Base-by-base conservation (phyloP, 129 eudicot genomes). In the Pittosporum tobira region DNA sequence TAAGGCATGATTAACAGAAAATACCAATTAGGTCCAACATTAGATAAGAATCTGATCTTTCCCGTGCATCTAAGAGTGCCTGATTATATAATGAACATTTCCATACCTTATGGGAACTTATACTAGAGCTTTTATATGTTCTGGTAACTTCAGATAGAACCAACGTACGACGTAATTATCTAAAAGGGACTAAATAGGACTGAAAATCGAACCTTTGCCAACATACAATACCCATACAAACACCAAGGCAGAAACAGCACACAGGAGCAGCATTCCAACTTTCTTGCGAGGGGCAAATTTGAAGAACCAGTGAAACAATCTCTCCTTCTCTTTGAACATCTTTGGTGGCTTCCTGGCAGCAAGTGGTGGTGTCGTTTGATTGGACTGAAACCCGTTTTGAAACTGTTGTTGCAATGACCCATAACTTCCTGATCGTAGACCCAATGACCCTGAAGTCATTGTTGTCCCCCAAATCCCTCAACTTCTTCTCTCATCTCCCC, bases 391-490 rank as follows among this genome's bases (percentile, higher is more conserved):
- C 55, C 42, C 66, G 72, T 59, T 85, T 53, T 83, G 95, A 28
- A 77, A 63, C 54, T 80, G 98, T 42, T 75, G 88, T 66, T 79
- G 95, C 73, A 86, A 81, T 57, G 94, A 91, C n/a, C 98, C 98
- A 81, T 83, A 78, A 68, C 88, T 81, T 59, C 75, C 80, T 3
- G 88, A 66, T 40, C 72, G 77, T 40, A 59, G 68, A 58, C 67
- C 77, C 67, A 66, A 59, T 65, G 77, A 65, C 72, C 71, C 72
- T 65, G 57, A 56, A 58, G 62, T 73, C 77, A 73, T 52, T 36
- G 28, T 27, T 64, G 28, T 64, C 51, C 38, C 52, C 22, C 51
- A 38, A 38, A 51, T 21, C 37, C 48, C 59, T 63, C 59, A 48
- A 10, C 20, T 36, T 27, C 67, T 26, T n/a, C 61, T 69, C 68